phyloP scores from a whole-genome alignment of 2,329 filamentous ascomycete species.

The Chaetomiaceae sp. region DNA sequence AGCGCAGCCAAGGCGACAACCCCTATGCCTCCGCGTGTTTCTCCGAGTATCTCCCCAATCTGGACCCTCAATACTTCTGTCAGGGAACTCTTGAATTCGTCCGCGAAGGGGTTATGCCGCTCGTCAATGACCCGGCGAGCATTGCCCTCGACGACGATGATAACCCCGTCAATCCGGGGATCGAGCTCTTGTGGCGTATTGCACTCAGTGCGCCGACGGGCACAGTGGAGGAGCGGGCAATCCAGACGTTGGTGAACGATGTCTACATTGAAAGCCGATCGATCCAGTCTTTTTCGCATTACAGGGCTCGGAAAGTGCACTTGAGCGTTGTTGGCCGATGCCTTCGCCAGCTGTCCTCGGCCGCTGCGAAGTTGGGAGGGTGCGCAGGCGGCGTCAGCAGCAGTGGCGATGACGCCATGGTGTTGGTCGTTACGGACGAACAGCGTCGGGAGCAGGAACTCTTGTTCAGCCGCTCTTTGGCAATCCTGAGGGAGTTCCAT shows the following conservation, averaged over 20 bases:
- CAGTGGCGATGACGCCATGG: conserved; percentile 48
- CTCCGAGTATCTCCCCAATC: conserved; percentile 47
- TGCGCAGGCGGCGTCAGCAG: conserved; percentile 38
- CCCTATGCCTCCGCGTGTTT: conserved; percentile 51
- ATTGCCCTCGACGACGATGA: conserved; percentile 47
- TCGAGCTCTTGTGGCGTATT: conserved; percentile 78
- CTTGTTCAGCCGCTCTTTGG: conserved; percentile 61
- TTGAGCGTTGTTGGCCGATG: conserved; percentile 67
- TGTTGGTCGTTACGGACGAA: conserved; percentile 41
- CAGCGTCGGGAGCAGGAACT: conserved; percentile 51
- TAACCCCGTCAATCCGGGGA: conserved; percentile 46
- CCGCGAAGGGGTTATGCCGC: conserved; percentile 42
- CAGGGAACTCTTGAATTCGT: conserved; percentile 58
- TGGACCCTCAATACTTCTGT: conserved; percentile 55
- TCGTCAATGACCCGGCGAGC: conserved; percentile 39
- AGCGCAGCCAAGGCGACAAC: conserved; percentile 42
- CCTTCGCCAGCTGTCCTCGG: conserved; percentile 59
- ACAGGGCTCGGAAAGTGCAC: conserved; percentile 54
- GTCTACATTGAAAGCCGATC: conserved; percentile 59
- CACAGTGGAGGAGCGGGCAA: conserved; percentile 62
- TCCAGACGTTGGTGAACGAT: conserved; percentile 60
- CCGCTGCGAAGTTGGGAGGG: conserved; percentile 52
- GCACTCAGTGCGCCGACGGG: conserved; percentile 61
- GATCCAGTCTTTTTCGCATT: conserved; percentile 44
- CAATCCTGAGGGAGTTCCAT: conserved; percentile 62